Evolutionary conservation across 495 filamentous ascomycete species (phyloP).

Genomic region (Tuber brumale): DNA sequence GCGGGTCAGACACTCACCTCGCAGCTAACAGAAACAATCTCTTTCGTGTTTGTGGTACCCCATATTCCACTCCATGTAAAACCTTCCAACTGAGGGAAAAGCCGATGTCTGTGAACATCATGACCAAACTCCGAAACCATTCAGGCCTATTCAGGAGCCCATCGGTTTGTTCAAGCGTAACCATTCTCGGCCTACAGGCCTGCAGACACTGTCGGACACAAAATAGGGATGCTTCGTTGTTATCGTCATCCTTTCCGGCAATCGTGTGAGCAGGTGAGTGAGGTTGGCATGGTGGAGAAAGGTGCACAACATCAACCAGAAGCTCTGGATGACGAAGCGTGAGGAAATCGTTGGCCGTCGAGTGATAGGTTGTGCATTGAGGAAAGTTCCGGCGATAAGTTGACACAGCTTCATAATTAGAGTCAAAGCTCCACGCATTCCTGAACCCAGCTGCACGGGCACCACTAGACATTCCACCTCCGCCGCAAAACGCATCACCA

Average conservation of each 20-base stretch:
- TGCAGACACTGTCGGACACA: slow-evolving; percentile 55
- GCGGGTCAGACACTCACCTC: slow-evolving; percentile 52
- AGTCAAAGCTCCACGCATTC: slow-evolving; percentile 39
- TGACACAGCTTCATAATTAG: slow-evolving; percentile 24
- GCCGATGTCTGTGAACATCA: slow-evolving; percentile 56
- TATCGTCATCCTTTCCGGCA: slow-evolving; percentile 59
- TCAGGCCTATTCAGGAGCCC: slow-evolving; percentile 53
- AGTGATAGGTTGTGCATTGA: slow-evolving; percentile 44
- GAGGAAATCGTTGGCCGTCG: slow-evolving; percentile 50
- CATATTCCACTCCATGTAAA: slow-evolving; percentile 53
- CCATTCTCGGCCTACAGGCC: slow-evolving; percentile 58
- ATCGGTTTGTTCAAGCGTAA: slow-evolving; percentile 80
- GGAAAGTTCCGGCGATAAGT: slow-evolving; percentile 53
- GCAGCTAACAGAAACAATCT: slow-evolving; percentile 74
- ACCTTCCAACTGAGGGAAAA: slow-evolving; percentile 63
- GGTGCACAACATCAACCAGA: slow-evolving; percentile 66
- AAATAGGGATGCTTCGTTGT: slow-evolving; percentile 65
- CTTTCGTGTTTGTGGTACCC: slow-evolving; percentile 54
- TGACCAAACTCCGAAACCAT: slow-evolving; percentile 57
- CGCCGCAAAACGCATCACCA: slow-evolving; percentile 41
- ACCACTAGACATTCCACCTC: slow-evolving; percentile 38
- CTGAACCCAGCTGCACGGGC: slow-evolving; percentile 32
- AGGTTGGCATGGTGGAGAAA: slow-evolving; percentile 78
- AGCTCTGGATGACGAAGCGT: slow-evolving; percentile 32
- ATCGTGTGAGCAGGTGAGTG: slow-evolving; percentile 73